phyloP scores from a whole-genome alignment of 352 stramenopile genomes.

The Aphanomyces cochlioides region DNA sequence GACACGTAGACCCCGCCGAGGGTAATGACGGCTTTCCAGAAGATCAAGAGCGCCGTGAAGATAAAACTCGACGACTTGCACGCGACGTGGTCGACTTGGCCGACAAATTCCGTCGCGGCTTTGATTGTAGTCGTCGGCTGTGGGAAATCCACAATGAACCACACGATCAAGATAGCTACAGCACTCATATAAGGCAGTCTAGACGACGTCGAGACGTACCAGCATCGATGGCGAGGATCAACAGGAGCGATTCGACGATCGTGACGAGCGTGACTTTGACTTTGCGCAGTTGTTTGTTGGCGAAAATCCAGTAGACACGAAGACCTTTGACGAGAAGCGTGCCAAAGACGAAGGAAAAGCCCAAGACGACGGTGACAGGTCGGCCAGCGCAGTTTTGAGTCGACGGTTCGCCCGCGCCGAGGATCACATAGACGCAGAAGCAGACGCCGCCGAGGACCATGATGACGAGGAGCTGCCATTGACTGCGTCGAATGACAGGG shows the following conservation, averaged over 20 bases:
- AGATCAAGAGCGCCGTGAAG: slow-evolving; percentile 50
- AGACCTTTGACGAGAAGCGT: slow-evolving; percentile 46
- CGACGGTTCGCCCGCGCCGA: slow-evolving; percentile 49
- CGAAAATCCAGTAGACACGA: slow-evolving; percentile 55
- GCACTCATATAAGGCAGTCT: background rate
- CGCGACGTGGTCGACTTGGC: background rate
- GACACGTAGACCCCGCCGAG: slow-evolving; percentile 41
- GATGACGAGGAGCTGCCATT: slow-evolving; percentile 32
- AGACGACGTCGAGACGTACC: background rate
- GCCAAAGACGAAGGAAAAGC: slow-evolving; percentile 50
- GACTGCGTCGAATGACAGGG: slow-evolving; percentile 34
- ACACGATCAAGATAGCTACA: background rate
- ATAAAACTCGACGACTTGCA: slow-evolving; percentile 48
- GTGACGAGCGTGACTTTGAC: background rate
- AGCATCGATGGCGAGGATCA: background rate
- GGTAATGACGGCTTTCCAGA: slow-evolving; percentile 54
- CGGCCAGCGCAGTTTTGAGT: slow-evolving; percentile 37
- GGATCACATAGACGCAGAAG: slow-evolving; percentile 40
- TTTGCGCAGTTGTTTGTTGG: slow-evolving; percentile 42
- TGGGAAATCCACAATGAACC: slow-evolving; percentile 3
- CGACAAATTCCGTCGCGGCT: background rate
- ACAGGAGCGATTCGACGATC: background rate
- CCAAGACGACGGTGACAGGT: slow-evolving; percentile 38
- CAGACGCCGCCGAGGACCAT: slow-evolving; percentile 49
- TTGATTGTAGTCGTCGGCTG: background rate